phyloP scores from a whole-genome alignment of 257 asterid species.

The Marsdenia floribunda region DNA sequence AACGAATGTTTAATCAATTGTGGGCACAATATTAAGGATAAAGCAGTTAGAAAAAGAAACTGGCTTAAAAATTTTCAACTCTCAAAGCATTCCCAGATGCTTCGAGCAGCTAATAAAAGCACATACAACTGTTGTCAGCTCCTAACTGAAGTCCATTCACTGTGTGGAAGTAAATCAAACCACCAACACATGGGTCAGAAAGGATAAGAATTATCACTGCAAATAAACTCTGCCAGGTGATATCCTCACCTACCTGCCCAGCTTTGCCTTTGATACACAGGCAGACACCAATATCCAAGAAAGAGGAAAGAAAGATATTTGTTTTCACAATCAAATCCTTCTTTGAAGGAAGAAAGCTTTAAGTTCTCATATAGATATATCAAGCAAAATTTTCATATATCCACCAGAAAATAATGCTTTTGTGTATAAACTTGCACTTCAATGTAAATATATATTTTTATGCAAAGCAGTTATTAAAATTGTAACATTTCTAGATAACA shows the following conservation, averaged over 20 bases:
- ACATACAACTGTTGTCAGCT: background rate
- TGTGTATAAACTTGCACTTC: background rate
- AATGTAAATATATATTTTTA: background rate
- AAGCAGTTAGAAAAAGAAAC: background rate
- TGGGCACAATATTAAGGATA: background rate
- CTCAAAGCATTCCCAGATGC: background rate
- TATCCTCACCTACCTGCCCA: background rate
- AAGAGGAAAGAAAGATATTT: background rate
- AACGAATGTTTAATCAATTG: constrained; percentile 14
- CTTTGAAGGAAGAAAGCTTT: background rate
- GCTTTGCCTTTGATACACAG: background rate
- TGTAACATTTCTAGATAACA: background rate
- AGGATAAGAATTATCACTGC: background rate
- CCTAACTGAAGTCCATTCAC: background rate
- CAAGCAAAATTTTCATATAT: background rate
- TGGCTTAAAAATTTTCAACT: background rate
- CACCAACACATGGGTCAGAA: background rate
- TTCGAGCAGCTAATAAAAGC: background rate
- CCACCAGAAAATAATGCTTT: background rate
- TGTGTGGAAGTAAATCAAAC: background rate
- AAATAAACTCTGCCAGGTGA: background rate
- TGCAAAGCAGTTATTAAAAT: background rate
- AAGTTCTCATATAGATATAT: background rate
- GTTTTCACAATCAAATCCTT: constrained; percentile 7
- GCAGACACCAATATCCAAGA: background rate